Base-by-base conservation (phyloP, 495 filamentous ascomycete species). In the Aspergillus mulundensis region DNA sequence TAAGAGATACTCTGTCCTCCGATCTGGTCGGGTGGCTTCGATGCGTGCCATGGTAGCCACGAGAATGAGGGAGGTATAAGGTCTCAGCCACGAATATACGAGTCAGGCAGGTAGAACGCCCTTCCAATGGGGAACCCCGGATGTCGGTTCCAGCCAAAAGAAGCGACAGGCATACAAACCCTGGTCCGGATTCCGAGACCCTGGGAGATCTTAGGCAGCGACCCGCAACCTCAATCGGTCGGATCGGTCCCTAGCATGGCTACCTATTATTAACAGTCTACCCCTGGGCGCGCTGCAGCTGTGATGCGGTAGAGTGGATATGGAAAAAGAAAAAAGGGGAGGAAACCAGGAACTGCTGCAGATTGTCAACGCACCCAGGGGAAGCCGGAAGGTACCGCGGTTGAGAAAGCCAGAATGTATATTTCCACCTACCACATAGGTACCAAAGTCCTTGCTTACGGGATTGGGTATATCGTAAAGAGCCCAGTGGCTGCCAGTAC, bases 181-280 rank as follows among this genome's bases (percentile, higher is more conserved):
- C 32, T 39, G 47, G 32, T 50, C 47, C 23, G 47, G 25, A 39
- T 50, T 20, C 30, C 47, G n/a, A 20, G 39, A 20, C 32, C 32
- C 47, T 50, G 30, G 47, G 32, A 50, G 47, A 38, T 38, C 25
- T 50, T 46, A 50, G 47, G 47, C 47, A 50, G 19, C 32, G 47
- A 50, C 24, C 47, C 16, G 18, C 3, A 15, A 34, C 21, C 25
- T 12, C 18, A 38, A 50, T 39, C 28, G 32, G 47, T 21, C 30
- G 12, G 25, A 36, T 36, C 32, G 32, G 11, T 36, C 12, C 16
- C 36, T 18, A 38, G 47, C 47, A 39, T 50, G 20, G 2, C 19
- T 11, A 34, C 7, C 23, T 18, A 28, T 46, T 28, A 44, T 36
- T 7, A 36, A 2, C 32, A 36, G 12, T 36, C 7, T 34, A 38